Evolutionary conservation across 148 eudicot genomes (phyloP), one percentile per base, ranked within the genome.

Genomic region (Amaranthus palmeri): DNA sequence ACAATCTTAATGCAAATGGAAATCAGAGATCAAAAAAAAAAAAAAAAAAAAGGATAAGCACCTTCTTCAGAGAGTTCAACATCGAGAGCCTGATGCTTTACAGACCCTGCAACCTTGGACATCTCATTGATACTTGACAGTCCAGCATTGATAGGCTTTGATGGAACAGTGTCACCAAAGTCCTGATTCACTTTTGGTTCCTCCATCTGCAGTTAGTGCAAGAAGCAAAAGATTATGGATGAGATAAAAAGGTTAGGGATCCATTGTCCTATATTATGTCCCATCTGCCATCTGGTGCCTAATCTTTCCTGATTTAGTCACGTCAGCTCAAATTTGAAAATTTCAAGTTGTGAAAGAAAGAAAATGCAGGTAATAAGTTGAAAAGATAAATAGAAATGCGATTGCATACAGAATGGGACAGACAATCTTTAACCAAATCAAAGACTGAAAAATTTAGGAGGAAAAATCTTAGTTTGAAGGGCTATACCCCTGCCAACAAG

Each of bases 161-260:
- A 89, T 55, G 93, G 99, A 77, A 95, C 90, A 70, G 99, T 95
- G 74, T 82, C 92, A 69, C 89, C 93, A 65, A 78, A 88, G 65
- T 86, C 92, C 74, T 84, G 88, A 77, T 86, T 87, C 69, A 82
- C 67, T 70, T 75, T 81, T 58, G 78, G 85, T 72, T 82, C 86
- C 69, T 86, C 93, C 71, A 79, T 43, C 66, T 78, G 74, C 89
- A 83, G 68, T 78, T 53, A 67, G 51, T 48, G 42, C 13, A 17
- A 48, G 8, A 7, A 48, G n/a, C 8, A 47, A n/a, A 46, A 58
- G 8, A 25, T 25, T 9, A 53, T 53, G 12, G 55, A 53, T 3
- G 55, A 53, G 12, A 53, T 53, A 2, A 53, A 53, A 14, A 58
- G 61, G 61, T 6, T 12, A 8, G 42, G 6, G 10, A 54, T 0